These are phyloP conservation scores for Tetradesmus obliquus DNA, from an alignment of 139 green algal genomes.

Conservation along the genomic window DNA sequence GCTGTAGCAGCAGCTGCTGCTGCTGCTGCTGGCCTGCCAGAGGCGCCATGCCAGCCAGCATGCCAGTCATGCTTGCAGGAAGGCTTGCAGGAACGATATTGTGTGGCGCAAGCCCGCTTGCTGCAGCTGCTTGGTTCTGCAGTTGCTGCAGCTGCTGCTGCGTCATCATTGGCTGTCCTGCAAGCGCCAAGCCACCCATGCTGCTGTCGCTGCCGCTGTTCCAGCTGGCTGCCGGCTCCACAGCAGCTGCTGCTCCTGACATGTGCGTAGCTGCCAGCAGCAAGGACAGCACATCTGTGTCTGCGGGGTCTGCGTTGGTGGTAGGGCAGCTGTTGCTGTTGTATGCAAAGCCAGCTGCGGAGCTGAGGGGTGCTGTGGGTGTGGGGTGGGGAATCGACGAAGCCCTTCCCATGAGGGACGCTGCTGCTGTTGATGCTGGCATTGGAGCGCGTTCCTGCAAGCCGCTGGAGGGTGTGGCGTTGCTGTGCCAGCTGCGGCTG, in stretches of 20 bases:
- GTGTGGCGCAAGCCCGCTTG: not conserved
- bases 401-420: not conserved
- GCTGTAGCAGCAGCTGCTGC: not conserved
- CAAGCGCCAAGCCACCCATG: not conserved
- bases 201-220: not conserved
- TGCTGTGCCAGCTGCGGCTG: not conserved
- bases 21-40: not conserved
- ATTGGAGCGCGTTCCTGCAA: no score
- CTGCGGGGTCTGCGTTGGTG: not conserved
- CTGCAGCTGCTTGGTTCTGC: not conserved
- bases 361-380: not conserved
- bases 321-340: not conserved
- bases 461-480: not conserved
- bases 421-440: not conserved
- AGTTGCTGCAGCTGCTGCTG: not conserved
- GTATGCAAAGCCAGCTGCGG: not conserved
- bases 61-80: not conserved
- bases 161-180: not conserved
- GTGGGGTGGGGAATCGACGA: not conserved
- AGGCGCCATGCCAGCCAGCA: not conserved
- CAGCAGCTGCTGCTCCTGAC: slow-evolving; percentile 3
- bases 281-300: not conserved
- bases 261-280: not conserved
- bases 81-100: not conserved
- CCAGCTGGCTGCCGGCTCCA: not conserved